A percentile compares a stretch with the other conserved stretches of the same genome.
Conservation (phyloP, 1,139 yeast species). For the Protomyces inundatus region DNA sequence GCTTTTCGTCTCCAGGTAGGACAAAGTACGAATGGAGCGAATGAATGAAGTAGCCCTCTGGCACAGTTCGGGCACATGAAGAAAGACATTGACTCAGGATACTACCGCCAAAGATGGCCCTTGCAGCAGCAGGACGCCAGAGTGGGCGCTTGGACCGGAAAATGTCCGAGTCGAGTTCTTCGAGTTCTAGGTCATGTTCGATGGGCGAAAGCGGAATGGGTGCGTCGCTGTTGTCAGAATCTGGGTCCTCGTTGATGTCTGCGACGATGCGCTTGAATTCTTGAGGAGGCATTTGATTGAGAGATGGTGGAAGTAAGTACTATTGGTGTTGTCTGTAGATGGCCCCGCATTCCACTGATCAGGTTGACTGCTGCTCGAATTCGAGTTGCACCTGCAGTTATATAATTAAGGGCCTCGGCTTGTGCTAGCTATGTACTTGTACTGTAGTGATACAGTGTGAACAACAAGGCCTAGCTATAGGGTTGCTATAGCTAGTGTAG, state of each 20-base stretch:
- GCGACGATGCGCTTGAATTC: background rate
- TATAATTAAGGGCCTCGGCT: too few species aligned
- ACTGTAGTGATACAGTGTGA: too few species aligned
- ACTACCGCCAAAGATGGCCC: constrained; percentile 78
- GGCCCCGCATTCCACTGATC: too few species aligned
- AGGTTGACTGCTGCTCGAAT: too few species aligned
- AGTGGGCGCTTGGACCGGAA: constrained; percentile 39
- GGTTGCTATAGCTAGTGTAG: too few species aligned
- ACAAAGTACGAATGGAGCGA: constrained; percentile 52
- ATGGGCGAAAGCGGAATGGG: constrained; percentile 14
- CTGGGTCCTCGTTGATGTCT: background rate
- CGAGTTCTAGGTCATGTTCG: constrained; percentile 23
- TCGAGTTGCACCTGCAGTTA: too few species aligned
- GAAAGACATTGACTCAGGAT: constrained; percentile 65
- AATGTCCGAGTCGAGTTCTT: constrained; percentile 32
- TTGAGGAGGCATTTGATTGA: background rate
- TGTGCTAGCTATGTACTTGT: too few species aligned
- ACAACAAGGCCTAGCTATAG: too few species aligned
- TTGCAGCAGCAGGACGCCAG: constrained; percentile 51
- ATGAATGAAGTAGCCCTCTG: constrained; percentile 45
- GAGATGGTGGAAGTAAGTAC: too few species aligned
- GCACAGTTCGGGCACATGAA: constrained; percentile 54
- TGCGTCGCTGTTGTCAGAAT: background rate
- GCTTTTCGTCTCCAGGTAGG: constrained; percentile 45
- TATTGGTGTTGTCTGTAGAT: too few species aligned